phyloP scores from a whole-genome alignment of 2,329 filamentous ascomycete genomes.

The Diaporthe nobilis region DNA sequence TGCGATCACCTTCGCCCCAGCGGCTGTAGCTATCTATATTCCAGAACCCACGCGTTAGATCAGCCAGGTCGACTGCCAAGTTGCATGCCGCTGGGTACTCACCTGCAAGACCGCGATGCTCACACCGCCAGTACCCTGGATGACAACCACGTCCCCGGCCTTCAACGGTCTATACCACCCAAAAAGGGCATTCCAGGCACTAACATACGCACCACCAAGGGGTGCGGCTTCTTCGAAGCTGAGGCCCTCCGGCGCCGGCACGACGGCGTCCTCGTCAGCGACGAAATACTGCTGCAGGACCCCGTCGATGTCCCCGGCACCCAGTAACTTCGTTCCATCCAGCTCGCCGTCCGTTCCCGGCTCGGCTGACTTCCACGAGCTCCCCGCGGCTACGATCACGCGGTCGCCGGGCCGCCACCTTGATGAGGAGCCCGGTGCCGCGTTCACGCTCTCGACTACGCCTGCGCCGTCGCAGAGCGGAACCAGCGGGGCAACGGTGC shows the following conservation, averaged over 20 bases:
- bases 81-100: not conserved
- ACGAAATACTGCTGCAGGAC: slow-evolving; percentile 12
- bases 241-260: not conserved
- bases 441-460: slow-evolving; percentile 8
- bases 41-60: not conserved
- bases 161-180: slow-evolving; percentile 4
- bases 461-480: slow-evolving; percentile 3
- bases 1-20: not conserved
- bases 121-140: not conserved
- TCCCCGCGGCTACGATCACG: not conserved
- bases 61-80: not conserved
- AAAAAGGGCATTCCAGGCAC: slow-evolving; percentile 19
- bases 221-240: slow-evolving; percentile 17
- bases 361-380: not conserved
- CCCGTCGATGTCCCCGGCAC: slow-evolving; percentile 1
- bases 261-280: not conserved
- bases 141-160: not conserved
- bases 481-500: not conserved
- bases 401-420: slow-evolving; percentile 3
- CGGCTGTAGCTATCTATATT: not conserved
- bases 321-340: not conserved
- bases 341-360: slow-evolving; percentile 8
- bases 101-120: slow-evolving; percentile 22
- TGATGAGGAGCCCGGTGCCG: not conserved
- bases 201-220: slow-evolving; percentile 1